phyloP scores from a whole-genome alignment of 768 basidiomycete genomes.

The Xanthoconium purpureum region DNA sequence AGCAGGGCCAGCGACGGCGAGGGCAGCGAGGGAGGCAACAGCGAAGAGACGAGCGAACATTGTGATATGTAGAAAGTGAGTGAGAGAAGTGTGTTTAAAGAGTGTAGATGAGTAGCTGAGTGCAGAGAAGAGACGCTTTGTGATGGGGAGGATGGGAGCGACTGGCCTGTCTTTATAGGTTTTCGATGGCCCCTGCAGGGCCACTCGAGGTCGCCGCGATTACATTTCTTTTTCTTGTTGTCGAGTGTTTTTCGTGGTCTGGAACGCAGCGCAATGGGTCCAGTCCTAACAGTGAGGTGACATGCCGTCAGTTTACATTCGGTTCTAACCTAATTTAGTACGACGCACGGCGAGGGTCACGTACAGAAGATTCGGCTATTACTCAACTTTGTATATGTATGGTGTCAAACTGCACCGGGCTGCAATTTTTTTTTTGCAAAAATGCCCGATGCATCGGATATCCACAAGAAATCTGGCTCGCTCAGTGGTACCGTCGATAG shows the following conservation, averaged over 20 bases:
- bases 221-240: neutral
- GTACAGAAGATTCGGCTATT: neutral
- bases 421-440: too few species aligned
- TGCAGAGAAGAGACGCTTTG: neutral
- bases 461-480: too few species aligned
- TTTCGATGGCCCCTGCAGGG: neutral
- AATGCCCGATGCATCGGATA: too few species aligned
- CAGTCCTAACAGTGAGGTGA: conserved; percentile 3
- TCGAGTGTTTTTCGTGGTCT: conserved; percentile 2
- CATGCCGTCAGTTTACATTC: conserved; percentile 1
- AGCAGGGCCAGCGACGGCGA: conserved; percentile 10
- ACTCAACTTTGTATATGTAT: neutral
- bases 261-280: conserved; percentile 2
- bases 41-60: conserved; percentile 20
- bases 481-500: too few species aligned
- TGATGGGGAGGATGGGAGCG: neutral
- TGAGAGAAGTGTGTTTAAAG: neutral
- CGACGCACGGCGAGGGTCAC: too few species aligned
- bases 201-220: neutral
- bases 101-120: neutral
- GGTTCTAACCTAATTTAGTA: neutral
- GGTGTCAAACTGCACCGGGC: too few species aligned
- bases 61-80: neutral
- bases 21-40: conserved; percentile 13
- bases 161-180: conserved; percentile 7